Evolutionary conservation across 2,329 filamentous ascomycete species (phyloP).

Genomic region (Hypoxylon sp.): DNA sequence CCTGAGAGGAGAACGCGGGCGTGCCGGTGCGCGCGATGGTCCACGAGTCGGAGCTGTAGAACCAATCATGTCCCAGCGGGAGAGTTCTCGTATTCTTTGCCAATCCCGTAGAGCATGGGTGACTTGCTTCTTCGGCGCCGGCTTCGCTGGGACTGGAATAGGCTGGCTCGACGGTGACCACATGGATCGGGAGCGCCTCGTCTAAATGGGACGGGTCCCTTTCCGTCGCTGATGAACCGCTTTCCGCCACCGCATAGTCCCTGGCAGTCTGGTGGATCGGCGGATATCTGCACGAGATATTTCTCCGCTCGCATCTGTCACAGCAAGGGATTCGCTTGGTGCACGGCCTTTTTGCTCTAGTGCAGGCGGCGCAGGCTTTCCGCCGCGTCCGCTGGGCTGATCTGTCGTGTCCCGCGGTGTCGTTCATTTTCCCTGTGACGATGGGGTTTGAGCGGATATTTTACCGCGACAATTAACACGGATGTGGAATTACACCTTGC

Average conservation of each 20-base stretch:
- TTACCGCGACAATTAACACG: not conserved
- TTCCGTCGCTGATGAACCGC: not conserved
- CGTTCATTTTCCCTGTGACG: not conserved
- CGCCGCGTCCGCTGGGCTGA: conserved; percentile 3
- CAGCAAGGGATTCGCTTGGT: conserved; percentile 22
- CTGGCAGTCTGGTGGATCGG: conserved; percentile 23
- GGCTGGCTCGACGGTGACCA: conserved; percentile 8
- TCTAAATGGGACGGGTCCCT: not conserved
- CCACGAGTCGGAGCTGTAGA: conserved; percentile 20
- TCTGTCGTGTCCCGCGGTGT: not conserved
- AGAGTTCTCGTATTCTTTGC: conserved; percentile 8
- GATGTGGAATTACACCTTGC: not conserved
- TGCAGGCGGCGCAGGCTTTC: conserved; percentile 28
- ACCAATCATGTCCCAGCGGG: conserved; percentile 19
- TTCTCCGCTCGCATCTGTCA: conserved; percentile 21
- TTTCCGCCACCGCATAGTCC: conserved; percentile 18
- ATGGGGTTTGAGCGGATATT: not conserved
- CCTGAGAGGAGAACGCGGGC: conserved; percentile 3
- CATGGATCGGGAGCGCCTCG: conserved; percentile 11
- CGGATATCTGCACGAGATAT: conserved; percentile 21
- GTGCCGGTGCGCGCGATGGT: conserved; percentile 5
- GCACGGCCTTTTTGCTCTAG: conserved; percentile 24
- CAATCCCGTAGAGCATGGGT: conserved; percentile 16
- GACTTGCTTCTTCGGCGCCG: not conserved
- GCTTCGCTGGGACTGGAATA: not conserved